Evolutionary conservation across 371 early-diverging fungal species (phyloP), one percentile per base, ranked within the genome.

Genomic region (Mucor velutinosus): DNA sequence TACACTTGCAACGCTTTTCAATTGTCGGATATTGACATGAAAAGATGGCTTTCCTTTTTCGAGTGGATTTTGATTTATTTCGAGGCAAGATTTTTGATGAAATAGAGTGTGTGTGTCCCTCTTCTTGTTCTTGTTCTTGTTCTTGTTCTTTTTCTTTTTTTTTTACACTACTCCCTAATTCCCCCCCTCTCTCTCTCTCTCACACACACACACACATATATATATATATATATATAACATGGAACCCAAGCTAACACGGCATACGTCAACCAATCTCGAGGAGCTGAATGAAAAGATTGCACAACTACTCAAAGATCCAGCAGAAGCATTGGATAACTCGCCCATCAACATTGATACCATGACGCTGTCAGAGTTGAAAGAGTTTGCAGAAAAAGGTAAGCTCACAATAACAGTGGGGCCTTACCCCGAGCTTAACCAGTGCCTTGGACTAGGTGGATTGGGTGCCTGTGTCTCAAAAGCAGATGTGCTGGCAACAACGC

Each of bases 381-480:
- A 65, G 1, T 81, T 81, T 73, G 82, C 82, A 14, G 82, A 81
- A 56, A 69, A 71, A 67, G 82, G 82, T 79, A 70, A 30, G 30
- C 30, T 30, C 5, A 30, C 6, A 17, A 33, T 10, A 61, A 17
- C 17, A 47, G 10, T 53, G 14, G 58, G 17, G n/a, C 0, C 21
- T 6, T n/a, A n/a, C 25, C 45, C 23, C 51, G 51, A 25, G 11
- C 12, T 56, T 59, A 43, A 60, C 32, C 14, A 43, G 25, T 17
- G 5, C 27, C 2, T 58, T 62, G 23, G 15, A 25, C 30, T 51
- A 81, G 84, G 84, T 53, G 84, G 84, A 3, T 41, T 83, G 5
- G 84, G 84, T 43, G 78, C 84, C 1, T 83, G 84, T 67, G 84
- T 83, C 43, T 81, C 81, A 15, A 83, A 81, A 60, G 73, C 70